phyloP scores from a whole-genome alignment of 768 basidiomycete species.

The Macrolepiota albuminosa region DNA sequence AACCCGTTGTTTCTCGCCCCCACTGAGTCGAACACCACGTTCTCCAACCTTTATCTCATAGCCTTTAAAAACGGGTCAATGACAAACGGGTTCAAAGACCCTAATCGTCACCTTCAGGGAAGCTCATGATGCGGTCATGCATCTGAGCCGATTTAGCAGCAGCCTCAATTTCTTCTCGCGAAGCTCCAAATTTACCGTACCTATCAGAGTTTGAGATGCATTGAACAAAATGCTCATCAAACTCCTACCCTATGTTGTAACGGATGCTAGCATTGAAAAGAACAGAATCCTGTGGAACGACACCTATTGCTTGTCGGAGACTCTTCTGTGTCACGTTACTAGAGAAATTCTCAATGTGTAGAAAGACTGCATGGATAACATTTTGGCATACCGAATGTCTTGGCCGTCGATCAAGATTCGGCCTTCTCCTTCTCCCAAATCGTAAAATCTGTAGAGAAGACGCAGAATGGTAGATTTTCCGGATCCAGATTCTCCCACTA shows the following conservation, averaged over 20 bases:
- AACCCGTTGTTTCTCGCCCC: slow-evolving; percentile 88
- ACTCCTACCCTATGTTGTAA: slow-evolving; percentile 65
- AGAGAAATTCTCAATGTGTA: neutral
- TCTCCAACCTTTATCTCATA: slow-evolving; percentile 91
- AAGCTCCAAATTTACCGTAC: slow-evolving; percentile 74
- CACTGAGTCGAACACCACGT: slow-evolving; percentile 77
- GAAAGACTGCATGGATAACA: neutral
- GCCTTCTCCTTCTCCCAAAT: slow-evolving; percentile 73
- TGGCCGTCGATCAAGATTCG: slow-evolving; percentile 81
- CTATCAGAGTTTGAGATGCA: slow-evolving; percentile 25
- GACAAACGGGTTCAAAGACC: neutral
- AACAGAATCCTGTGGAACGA: slow-evolving; percentile 84
- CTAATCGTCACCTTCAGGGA: slow-evolving; percentile 57
- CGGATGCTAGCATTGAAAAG: slow-evolving; percentile 67
- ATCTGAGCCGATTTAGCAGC: slow-evolving; percentile 83
- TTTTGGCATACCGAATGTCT: slow-evolving; percentile 54
- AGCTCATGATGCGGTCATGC: slow-evolving; percentile 79
- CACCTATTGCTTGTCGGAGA: slow-evolving; percentile 77
- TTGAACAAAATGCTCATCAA: neutral
- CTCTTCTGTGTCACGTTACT: slow-evolving; percentile 81
- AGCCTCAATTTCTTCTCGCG: slow-evolving; percentile 68
- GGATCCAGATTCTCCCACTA: slow-evolving; percentile 80
- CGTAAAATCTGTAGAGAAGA: slow-evolving; percentile 91
- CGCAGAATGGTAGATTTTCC: slow-evolving; percentile 84
- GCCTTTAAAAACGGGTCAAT: slow-evolving; percentile 23